phyloP scores from a whole-genome alignment of 208 protist genomes.

The Acanthamoeba castellanii region DNA sequence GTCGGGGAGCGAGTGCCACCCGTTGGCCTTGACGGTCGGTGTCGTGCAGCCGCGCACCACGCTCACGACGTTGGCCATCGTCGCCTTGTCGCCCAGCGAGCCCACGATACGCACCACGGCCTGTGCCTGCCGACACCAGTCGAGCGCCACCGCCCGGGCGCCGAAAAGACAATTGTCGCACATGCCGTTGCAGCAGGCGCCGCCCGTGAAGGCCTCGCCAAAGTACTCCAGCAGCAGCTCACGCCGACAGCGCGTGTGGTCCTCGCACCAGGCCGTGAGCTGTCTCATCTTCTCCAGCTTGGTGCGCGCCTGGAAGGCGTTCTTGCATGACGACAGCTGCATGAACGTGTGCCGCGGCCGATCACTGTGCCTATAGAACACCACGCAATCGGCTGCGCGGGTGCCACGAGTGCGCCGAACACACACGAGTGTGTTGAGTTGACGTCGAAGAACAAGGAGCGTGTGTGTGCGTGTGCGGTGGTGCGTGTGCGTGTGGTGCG shows the following conservation, averaged over 20 bases:
- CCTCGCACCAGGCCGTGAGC: neutral
- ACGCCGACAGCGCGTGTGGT: conserved; percentile 10
- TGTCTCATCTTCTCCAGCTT: neutral
- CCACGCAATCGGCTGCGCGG: neutral
- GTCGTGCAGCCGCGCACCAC: conserved; percentile 3
- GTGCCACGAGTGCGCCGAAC: no score
- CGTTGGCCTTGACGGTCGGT: neutral
- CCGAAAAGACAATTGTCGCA: conserved; percentile 36
- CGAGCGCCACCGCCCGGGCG: neutral
- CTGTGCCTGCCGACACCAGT: neutral
- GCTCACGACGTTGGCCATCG: neutral
- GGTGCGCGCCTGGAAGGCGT: neutral
- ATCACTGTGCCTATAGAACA: conserved; percentile 28
- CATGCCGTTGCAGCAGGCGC: conserved; percentile 49
- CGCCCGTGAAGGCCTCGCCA: neutral
- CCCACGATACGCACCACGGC: neutral
- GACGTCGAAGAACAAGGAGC: no score
- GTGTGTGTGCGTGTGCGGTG: no score
- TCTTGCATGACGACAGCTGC: conserved; percentile 22
- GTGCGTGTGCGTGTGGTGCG: no score
- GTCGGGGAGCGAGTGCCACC: neutral
- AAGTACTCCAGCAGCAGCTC: neutral
- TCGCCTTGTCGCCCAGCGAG: neutral
- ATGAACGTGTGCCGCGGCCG: neutral
- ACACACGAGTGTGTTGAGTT: no score